Percentiles rank a stretch among this genome's conserved stretches.
Evolutionary conservation across 805 yeast species (phyloP).

Genomic region (Lipomyces starkeyi): DNA sequence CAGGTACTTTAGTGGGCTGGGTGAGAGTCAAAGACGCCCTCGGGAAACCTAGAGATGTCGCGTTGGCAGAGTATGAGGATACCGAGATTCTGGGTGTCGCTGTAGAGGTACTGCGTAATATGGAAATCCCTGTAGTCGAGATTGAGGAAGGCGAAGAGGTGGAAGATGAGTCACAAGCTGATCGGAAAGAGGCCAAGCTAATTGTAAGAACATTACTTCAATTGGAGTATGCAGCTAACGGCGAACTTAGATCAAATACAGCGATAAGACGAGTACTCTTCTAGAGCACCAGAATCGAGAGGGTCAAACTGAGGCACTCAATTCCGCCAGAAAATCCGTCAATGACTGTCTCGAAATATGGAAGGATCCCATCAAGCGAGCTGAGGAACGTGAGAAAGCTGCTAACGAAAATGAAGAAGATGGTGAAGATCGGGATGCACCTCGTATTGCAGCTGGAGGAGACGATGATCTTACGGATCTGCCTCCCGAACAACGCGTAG

Average conservation of each 20-base stretch:
- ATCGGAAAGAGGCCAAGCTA: conserved; percentile 14
- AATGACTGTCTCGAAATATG: conserved; percentile 19
- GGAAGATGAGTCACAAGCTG: conserved; percentile 27
- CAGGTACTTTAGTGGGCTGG: conserved; percentile 31
- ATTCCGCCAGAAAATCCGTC: background rate
- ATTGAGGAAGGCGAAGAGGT: conserved; percentile 30
- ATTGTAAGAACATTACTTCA: background rate
- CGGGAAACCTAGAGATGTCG: conserved; percentile 27
- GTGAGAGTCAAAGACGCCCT: conserved; percentile 26
- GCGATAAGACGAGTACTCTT: conserved; percentile 20
- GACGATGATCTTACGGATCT: conserved; percentile 38
- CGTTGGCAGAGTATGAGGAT: conserved; percentile 36
- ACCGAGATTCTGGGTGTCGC: conserved; percentile 22
- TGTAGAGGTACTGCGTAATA: conserved; percentile 15
- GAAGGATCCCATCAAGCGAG: conserved; percentile 26
- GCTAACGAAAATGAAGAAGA: conserved; percentile 3
- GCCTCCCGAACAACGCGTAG: conserved; percentile 35
- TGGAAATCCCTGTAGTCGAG: conserved; percentile 24
- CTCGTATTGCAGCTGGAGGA: conserved; percentile 9
- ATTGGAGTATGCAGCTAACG: background rate
- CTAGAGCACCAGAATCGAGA: conserved; percentile 2
- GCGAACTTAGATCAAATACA: conserved; percentile 3
- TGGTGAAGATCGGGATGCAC: conserved; percentile 1
- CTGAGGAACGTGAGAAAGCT: conserved; percentile 11
- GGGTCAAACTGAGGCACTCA: background rate